These are phyloP conservation scores for Santalum album DNA, from an alignment of 164 flowering plant species.

Conservation along the genomic window DNA sequence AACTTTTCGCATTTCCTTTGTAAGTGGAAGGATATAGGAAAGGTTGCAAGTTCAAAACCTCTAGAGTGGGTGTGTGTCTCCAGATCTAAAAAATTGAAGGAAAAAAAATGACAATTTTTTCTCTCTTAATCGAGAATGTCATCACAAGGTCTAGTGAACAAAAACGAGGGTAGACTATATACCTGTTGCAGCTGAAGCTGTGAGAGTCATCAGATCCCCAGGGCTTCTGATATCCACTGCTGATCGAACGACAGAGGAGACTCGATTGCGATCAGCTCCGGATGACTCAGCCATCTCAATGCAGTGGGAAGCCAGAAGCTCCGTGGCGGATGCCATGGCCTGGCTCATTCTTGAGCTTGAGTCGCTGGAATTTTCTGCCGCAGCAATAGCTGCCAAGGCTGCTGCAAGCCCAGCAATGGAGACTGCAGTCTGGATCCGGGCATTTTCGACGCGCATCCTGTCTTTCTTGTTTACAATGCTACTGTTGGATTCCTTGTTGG, in stretches of 20 bases:
- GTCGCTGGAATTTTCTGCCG: conserved; percentile 32
- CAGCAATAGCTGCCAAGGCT: conserved; percentile 68
- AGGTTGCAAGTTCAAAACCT: too few species aligned
- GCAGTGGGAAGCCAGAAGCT: conserved; percentile 48
- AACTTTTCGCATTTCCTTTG: too few species aligned
- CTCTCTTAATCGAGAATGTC: too few species aligned
- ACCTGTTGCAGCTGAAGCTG: conserved; percentile 99
- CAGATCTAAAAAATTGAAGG: too few species aligned
- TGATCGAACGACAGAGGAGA: conserved; percentile 60
- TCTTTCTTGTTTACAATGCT: conserved; percentile 58
- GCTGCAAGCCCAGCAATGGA: conserved; percentile 80
- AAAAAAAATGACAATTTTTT: too few species aligned
- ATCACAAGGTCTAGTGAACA: too few species aligned
- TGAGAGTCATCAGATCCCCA: conserved; percentile 79
- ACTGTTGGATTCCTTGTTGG: conserved; percentile 34
- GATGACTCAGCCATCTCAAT: conserved; percentile 66
- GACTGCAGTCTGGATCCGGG: conserved; percentile 58
- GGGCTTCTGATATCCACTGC: conserved; percentile 65
- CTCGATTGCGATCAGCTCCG: conserved; percentile 63
- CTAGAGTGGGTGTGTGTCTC: too few species aligned
- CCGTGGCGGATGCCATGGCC: not conserved
- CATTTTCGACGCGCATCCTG: conserved; percentile 55
- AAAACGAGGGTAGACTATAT: not conserved
- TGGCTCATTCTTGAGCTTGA: conserved; percentile 2
- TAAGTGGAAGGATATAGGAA: too few species aligned